These are phyloP conservation scores for Caloboletus inedulis DNA, from an alignment of 1,284 basidiomycete genomes.

Conservation along the genomic window DNA sequence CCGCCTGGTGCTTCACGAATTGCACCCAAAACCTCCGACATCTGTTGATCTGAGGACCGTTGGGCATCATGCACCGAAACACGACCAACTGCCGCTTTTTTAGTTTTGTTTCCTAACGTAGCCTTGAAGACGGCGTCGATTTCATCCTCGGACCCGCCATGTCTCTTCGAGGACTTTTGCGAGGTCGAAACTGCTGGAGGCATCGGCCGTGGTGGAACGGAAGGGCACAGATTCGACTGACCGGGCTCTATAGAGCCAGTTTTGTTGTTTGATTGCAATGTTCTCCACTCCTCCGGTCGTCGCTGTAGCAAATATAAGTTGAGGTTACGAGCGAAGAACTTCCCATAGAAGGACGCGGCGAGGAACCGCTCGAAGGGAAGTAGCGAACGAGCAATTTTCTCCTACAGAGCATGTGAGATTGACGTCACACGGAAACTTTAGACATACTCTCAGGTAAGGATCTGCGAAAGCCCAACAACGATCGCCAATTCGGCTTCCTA, in stretches of 20 bases:
- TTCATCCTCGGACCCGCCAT: constrained; percentile 47
- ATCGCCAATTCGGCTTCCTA: constrained; percentile 87
- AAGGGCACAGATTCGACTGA: constrained; percentile 3
- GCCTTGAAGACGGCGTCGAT: constrained; percentile 69
- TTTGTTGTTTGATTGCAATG: constrained; percentile 41
- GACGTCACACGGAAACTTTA: constrained; percentile 1
- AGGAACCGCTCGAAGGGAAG: constrained; percentile 69
- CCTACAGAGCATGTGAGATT: constrained; percentile 45
- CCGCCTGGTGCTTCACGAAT: constrained; percentile 26
- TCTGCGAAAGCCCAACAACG: constrained; percentile 85
- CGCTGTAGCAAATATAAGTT: constrained; percentile 77
- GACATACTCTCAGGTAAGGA: constrained; percentile 79
- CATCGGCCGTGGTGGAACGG: neutral
- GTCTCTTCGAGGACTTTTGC: constrained; percentile 30
- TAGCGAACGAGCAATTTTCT: constrained; percentile 84
- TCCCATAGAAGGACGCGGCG: constrained; percentile 77
- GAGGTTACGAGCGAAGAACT: constrained; percentile 79
- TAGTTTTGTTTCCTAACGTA: constrained; percentile 54
- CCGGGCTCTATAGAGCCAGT: neutral
- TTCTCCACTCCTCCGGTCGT: constrained; percentile 80
- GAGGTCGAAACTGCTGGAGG: neutral
- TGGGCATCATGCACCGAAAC: constrained; percentile 9
- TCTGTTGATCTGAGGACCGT: constrained; percentile 22
- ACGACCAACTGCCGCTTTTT: constrained; percentile 37
- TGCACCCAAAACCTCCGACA: constrained; percentile 35